Percentiles rank a stretch among this genome's conserved stretches.
Conservation (phyloP, 306 rosid species). For the Neltuma alba region DNA sequence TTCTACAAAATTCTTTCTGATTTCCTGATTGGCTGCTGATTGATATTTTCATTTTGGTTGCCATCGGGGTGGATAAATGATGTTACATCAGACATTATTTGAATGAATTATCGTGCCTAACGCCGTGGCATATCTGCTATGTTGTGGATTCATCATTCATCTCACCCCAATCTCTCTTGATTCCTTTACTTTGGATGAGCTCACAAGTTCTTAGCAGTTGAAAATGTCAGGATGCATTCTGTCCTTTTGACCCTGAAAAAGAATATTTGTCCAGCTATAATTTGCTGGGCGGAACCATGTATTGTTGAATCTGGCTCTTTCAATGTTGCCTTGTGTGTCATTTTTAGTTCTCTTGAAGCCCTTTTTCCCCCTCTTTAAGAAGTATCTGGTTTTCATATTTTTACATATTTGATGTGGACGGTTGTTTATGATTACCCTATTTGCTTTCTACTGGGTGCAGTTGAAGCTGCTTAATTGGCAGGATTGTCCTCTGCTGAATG, state of each 20-base stretch:
- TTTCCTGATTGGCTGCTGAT: too few species aligned
- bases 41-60: too few species aligned
- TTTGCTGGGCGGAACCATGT: neutral
- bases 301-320: neutral
- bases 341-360: neutral
- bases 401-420: neutral
- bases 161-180: neutral
- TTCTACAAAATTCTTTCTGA: too few species aligned
- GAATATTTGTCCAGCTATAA: neutral
- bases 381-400: neutral
- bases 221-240: neutral
- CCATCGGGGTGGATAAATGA: too few species aligned
- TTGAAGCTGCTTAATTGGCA: constrained; percentile 80
- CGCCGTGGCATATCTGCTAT: too few species aligned
- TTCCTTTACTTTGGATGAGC: neutral
- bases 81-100: too few species aligned
- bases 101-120: too few species aligned
- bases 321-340: neutral
- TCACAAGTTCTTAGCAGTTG: neutral
- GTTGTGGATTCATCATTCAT: too few species aligned
- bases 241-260: neutral
- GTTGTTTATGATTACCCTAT: constrained; percentile 22
- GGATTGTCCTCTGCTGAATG: constrained; percentile 74
- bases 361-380: neutral
- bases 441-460: constrained; percentile 52